Evolutionary conservation across 257 asterid species (phyloP).

Genomic region (Petunia secreta): DNA sequence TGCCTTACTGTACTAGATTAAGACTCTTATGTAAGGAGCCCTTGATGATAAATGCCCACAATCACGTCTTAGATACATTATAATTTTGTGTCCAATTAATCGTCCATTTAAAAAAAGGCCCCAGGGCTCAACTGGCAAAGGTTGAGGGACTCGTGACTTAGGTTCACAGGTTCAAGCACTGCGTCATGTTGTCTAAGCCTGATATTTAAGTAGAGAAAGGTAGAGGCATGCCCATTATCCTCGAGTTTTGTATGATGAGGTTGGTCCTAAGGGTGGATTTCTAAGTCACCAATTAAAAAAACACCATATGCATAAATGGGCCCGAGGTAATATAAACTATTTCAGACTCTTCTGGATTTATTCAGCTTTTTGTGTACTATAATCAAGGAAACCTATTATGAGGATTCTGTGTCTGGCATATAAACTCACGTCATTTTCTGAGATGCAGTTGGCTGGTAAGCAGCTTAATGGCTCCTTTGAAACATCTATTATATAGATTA

Average conservation of each 20-base stretch:
- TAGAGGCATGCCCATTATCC: too few species aligned
- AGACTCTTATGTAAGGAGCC: background rate
- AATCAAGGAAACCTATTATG: background rate
- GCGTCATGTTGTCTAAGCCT: too few species aligned
- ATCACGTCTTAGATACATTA: background rate
- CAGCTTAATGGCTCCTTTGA: background rate
- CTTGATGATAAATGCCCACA: background rate
- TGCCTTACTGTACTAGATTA: background rate
- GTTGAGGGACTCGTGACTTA: too few species aligned
- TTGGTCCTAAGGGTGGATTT: too few species aligned
- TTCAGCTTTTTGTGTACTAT: background rate
- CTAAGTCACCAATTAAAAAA: background rate
- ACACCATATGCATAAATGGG: background rate
- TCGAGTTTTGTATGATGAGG: too few species aligned
- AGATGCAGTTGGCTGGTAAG: background rate
- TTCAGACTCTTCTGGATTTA: constrained; percentile 1
- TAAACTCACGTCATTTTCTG: constrained; percentile 5
- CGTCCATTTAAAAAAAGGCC: too few species aligned
- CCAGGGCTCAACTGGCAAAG: too few species aligned
- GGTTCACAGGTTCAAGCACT: too few species aligned
- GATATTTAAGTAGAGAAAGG: too few species aligned
- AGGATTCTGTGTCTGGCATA: constrained; percentile 2
- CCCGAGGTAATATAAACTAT: background rate
- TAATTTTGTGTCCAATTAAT: background rate
- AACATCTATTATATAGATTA: background rate